phyloP scores from a whole-genome alignment of 305 asterid genomes.

The Fraxinus angustifolia region DNA sequence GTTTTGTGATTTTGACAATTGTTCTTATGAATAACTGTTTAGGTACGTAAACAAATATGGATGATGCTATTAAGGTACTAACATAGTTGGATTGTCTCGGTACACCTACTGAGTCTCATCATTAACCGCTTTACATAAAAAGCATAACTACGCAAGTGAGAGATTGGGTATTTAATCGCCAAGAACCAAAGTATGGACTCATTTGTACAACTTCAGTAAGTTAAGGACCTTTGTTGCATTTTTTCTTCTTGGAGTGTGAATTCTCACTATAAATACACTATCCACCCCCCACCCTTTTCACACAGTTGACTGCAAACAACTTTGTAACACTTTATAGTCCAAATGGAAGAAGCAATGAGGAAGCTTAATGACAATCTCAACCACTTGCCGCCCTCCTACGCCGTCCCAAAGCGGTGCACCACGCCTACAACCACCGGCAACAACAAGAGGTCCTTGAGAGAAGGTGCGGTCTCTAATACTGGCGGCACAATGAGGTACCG shows the following conservation, averaged over 20 bases:
- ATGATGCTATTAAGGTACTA: no score
- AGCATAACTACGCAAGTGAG: not conserved
- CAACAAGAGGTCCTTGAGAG: conserved; percentile 45
- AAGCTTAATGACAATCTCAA: conserved; percentile 47
- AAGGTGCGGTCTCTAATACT: conserved; percentile 9
- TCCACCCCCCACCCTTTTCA: conserved; percentile 19
- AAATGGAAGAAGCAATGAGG: conserved; percentile 72
- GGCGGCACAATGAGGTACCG: conserved; percentile 55
- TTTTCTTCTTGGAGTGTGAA: not conserved
- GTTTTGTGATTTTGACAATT: no score
- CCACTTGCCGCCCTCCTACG: conserved; percentile 29
- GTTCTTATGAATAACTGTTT: no score
- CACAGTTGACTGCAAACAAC: conserved; percentile 14
- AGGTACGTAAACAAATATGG: no score
- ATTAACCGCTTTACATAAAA: no score
- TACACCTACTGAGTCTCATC: no score
- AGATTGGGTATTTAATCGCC: not conserved
- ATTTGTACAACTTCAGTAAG: not conserved
- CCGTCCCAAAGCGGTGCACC: conserved; percentile 38
- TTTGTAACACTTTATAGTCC: not conserved
- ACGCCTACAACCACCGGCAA: not conserved
- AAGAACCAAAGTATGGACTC: not conserved
- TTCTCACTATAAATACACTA: conserved; percentile 40
- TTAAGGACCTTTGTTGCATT: not conserved
- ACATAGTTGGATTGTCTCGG: no score